These are phyloP conservation scores for Nannochloropsis salina DNA, from an alignment of 108 stramenopile genomes.

Conservation along the genomic window DNA sequence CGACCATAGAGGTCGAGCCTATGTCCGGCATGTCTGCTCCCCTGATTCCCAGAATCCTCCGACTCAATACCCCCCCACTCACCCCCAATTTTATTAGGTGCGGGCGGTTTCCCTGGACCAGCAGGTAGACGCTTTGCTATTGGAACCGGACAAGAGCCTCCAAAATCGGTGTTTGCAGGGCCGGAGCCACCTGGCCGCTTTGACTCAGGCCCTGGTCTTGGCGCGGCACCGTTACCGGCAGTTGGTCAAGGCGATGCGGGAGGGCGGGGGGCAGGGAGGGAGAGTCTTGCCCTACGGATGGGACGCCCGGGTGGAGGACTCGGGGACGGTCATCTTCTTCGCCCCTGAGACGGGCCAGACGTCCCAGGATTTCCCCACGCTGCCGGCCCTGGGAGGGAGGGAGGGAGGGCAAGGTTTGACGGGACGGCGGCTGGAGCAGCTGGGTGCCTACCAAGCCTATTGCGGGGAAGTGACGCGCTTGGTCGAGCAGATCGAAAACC, in stretches of 20 bases:
- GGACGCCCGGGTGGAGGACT: slow-evolving; percentile 7
- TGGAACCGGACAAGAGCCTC: background rate
- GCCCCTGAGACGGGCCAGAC: background rate
- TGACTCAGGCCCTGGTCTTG: background rate
- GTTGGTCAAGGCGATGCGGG: background rate
- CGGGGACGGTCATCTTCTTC: background rate
- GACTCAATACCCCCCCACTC: no score
- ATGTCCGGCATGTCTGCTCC: background rate
- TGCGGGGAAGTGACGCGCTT: slow-evolving; percentile 21
- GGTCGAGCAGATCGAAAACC: slow-evolving; percentile 40
- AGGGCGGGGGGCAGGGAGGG: background rate
- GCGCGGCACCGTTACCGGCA: background rate
- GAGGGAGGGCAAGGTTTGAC: background rate
- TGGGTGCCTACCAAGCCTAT: background rate
- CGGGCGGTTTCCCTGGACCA: slow-evolving; percentile 66
- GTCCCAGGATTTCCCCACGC: background rate
- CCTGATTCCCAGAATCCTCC: background rate
- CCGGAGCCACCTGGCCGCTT: background rate
- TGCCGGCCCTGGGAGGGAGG: slow-evolving; percentile 8
- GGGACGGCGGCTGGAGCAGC: background rate
- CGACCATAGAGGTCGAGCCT: no score
- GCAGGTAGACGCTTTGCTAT: slow-evolving; percentile 60
- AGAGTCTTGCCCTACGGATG: background rate
- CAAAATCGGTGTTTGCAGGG: background rate
- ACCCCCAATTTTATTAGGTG: slow-evolving; percentile 38